Percentiles rank a stretch among this genome's conserved stretches.
These are phyloP conservation scores for Cyberlindnera nakhonratchasimensis DNA, from an alignment of 805 yeast species.

Conservation along the genomic window DNA sequence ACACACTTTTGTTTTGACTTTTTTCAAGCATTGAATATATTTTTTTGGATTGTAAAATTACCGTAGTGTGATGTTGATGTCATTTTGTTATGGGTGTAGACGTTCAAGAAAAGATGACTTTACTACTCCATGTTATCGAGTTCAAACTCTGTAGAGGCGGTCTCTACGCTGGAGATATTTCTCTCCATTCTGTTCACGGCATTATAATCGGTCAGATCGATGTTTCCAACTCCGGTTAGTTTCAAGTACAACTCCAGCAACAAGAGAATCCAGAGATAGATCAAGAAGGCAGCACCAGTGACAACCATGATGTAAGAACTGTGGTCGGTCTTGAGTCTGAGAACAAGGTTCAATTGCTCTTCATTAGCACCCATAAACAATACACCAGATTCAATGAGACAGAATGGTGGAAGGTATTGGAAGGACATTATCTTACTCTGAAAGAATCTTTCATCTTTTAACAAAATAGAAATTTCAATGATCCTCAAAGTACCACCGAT, in stretches of 20 bases:
- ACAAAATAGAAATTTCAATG: slow-evolving; percentile 74
- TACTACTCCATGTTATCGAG: slow-evolving; percentile 19
- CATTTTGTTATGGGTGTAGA: no score
- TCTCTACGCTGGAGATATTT: slow-evolving; percentile 6
- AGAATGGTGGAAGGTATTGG: slow-evolving; percentile 84
- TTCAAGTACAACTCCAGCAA: slow-evolving; percentile 55
- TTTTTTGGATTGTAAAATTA: no score
- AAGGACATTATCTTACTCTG: slow-evolving; percentile 55
- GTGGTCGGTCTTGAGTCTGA: slow-evolving; percentile 77
- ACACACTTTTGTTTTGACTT: no score
- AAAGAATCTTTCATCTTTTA: slow-evolving; percentile 52
- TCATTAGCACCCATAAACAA: slow-evolving; percentile 92
- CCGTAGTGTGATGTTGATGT: no score
- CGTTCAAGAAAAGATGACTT: no score
- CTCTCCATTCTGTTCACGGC: slow-evolving; percentile 11
- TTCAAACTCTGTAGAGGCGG: slow-evolving; percentile 23
- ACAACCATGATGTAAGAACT: slow-evolving; percentile 75
- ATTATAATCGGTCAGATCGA: slow-evolving; percentile 14
- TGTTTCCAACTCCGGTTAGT: slow-evolving; percentile 24
- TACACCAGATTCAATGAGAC: slow-evolving; percentile 73
- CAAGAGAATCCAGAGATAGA: slow-evolving; percentile 63
- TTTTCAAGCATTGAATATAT: no score
- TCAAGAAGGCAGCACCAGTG: slow-evolving; percentile 67
- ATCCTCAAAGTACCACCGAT: slow-evolving; percentile 73
- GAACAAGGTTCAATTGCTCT: slow-evolving; percentile 72